Conservation (phyloP, 1,284 basidiomycete genomes). For the Vanrija humicola region DNA sequence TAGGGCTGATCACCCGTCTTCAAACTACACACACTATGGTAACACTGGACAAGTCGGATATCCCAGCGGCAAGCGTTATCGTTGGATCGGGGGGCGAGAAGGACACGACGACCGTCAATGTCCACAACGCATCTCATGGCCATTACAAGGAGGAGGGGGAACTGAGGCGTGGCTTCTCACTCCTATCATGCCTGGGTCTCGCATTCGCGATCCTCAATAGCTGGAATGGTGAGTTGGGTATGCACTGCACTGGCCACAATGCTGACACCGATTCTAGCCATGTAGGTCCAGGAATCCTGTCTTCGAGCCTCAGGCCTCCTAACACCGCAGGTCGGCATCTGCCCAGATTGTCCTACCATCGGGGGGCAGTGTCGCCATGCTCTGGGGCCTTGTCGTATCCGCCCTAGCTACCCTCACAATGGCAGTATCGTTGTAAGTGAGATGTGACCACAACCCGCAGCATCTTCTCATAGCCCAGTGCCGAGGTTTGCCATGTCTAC, state of each 20-base stretch:
- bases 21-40: no score
- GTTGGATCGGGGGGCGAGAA: no score
- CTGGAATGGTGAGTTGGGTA: slow-evolving; percentile 7
- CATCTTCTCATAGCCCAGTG: slow-evolving; percentile 1
- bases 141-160: no score
- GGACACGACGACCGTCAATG: no score
- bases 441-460: neutral
- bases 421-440: slow-evolving; percentile 24
- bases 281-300: no score
- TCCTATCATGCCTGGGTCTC: slow-evolving; percentile 14
- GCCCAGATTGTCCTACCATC: slow-evolving; percentile 27
- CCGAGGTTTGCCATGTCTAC: slow-evolving; percentile 15
- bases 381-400: slow-evolving; percentile 40
- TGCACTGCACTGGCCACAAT: no score
- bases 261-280: neutral
- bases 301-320: no score
- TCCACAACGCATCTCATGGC: no score
- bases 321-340: slow-evolving; percentile 3
- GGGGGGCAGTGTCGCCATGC: slow-evolving; percentile 38
- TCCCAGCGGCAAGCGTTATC: no score
- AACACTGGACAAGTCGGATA: no score
- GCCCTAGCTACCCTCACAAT: slow-evolving; percentile 31
- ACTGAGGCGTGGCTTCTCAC: slow-evolving; percentile 10
- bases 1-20: no score
- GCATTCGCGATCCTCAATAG: slow-evolving; percentile 19